These are phyloP conservation scores for Caloboletus firmus DNA, from an alignment of 1,284 basidiomycete genomes.

Conservation along the genomic window DNA sequence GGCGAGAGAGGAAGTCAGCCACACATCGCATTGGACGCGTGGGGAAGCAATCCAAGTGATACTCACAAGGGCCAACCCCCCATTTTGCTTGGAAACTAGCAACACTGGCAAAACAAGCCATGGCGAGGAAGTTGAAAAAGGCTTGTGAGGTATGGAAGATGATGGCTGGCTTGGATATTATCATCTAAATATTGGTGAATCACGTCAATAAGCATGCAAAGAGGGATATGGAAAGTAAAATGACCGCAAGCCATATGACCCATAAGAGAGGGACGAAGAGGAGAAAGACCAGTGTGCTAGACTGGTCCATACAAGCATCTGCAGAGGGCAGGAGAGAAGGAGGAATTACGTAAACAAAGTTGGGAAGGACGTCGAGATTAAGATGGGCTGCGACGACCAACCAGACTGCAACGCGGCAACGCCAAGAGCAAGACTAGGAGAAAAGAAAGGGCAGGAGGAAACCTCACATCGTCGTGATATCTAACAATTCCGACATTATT, in stretches of 20 bases:
- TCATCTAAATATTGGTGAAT: constrained; percentile 57
- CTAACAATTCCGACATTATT: constrained; percentile 57
- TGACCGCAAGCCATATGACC: constrained; percentile 67
- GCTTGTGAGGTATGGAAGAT: constrained; percentile 71
- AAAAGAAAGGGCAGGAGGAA: constrained; percentile 9
- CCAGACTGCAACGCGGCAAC: constrained; percentile 19
- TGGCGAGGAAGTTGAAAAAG: constrained; percentile 87
- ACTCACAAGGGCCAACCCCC: constrained; percentile 78
- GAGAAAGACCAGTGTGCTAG: constrained; percentile 54
- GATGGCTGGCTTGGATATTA: constrained; percentile 77
- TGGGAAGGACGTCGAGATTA: constrained; percentile 25
- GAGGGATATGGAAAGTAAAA: constrained; percentile 26
- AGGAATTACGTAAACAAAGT: constrained; percentile 54
- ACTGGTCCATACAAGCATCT: constrained; percentile 43
- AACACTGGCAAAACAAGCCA: constrained; percentile 85
- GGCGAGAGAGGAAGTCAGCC: constrained; percentile 11
- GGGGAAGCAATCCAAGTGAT: not conserved
- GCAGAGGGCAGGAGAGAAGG: constrained; percentile 41
- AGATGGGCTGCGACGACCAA: constrained; percentile 13
- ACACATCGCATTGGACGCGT: not conserved
- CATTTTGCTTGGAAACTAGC: constrained; percentile 85
- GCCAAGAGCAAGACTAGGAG: constrained; percentile 3
- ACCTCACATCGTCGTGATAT: constrained; percentile 69
- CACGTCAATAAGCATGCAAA: constrained; percentile 16
- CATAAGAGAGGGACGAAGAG: constrained; percentile 61